phyloP scores from a whole-genome alignment of 176 grass and related monocot genomes.

The Eremochloa ophiuroides region DNA sequence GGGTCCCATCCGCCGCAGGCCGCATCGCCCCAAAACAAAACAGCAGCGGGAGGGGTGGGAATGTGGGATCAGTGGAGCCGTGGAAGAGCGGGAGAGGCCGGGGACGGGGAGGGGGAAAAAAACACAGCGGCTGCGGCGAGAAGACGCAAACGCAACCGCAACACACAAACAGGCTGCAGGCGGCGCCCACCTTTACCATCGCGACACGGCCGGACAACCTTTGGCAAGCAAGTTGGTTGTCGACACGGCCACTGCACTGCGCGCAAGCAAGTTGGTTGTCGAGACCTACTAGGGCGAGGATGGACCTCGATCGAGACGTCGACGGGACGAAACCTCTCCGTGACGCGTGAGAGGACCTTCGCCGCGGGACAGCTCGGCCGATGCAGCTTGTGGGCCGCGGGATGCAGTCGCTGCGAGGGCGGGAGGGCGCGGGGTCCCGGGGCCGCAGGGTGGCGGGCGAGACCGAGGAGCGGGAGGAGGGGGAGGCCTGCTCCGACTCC shows the following conservation, averaged over 20 bases:
- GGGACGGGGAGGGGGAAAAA: background rate
- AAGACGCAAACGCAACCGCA: no score
- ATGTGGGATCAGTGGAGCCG: background rate
- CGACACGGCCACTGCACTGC: background rate
- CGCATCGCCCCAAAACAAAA: background rate
- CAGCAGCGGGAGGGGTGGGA: background rate
- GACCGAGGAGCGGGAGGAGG: constrained; percentile 58
- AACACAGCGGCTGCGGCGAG: background rate
- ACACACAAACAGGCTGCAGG: background rate
- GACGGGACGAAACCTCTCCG: background rate
- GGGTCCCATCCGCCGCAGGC: background rate
- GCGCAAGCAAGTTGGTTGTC: background rate
- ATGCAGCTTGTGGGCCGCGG: background rate
- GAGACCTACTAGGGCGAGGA: background rate
- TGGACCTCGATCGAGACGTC: background rate
- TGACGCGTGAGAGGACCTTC: background rate
- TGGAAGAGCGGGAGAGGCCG: background rate
- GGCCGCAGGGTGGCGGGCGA: constrained; percentile 20
- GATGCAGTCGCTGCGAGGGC: constrained; percentile 22
- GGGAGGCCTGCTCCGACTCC: constrained; percentile 41
- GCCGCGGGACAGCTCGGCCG: background rate
- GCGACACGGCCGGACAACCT: background rate
- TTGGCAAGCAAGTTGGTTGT: no score
- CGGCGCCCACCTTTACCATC: background rate
- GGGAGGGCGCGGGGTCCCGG: background rate